Evolutionary conservation across 768 basidiomycete genomes (phyloP).

Genomic region (Serendipita sp.): DNA sequence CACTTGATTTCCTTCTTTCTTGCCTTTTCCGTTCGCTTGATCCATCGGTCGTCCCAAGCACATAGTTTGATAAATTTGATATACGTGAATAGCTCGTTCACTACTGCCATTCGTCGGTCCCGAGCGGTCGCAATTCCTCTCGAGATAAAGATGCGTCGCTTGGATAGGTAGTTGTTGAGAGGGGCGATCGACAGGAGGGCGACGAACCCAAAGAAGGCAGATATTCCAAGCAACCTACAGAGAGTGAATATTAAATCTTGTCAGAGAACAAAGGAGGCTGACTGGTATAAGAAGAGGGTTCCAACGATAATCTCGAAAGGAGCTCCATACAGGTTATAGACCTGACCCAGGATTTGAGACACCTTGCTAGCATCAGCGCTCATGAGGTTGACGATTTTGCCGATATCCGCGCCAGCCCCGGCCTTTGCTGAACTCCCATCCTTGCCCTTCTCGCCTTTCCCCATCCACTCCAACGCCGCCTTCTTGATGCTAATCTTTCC

Average conservation of each 20-base stretch:
- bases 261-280: conserved; percentile 11
- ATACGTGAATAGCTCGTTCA: conserved; percentile 59
- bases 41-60: conserved; percentile 70
- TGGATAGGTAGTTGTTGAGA: conserved; percentile 50
- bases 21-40: conserved; percentile 43
- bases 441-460: not conserved
- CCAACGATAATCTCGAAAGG: conserved; percentile 72
- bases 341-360: not conserved
- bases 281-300: conserved; percentile 63
- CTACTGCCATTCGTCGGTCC: conserved; percentile 61
- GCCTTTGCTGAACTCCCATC: not conserved
- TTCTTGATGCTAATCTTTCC: conserved; percentile 3
- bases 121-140: conserved; percentile 44
- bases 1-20: conserved; percentile 49
- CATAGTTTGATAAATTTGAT: conserved; percentile 75
- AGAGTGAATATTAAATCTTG: not conserved
- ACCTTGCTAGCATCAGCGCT: conserved; percentile 44
- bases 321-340: conserved; percentile 21
- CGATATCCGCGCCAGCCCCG: conserved; percentile 44
- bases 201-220: conserved; percentile 62
- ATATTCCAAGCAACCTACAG: conserved; percentile 41
- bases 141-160: conserved; percentile 42
- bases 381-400: conserved; percentile 86
- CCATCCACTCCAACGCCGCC: not conserved
- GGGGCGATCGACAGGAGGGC: conserved; percentile 53